These are phyloP conservation scores for Aspergillus latus DNA, from an alignment of 2,329 filamentous ascomycete species.

Conservation along the genomic window DNA sequence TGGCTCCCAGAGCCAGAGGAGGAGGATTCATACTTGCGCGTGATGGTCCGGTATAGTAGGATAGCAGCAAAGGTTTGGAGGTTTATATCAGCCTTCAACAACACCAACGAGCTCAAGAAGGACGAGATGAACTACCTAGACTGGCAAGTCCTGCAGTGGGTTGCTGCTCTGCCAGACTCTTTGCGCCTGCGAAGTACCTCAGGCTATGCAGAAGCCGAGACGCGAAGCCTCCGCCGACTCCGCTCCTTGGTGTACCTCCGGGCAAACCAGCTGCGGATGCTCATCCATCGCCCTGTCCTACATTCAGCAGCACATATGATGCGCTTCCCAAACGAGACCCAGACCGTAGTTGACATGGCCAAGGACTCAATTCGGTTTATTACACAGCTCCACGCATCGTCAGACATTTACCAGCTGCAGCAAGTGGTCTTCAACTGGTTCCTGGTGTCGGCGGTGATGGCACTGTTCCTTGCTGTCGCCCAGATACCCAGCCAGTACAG, in stretches of 20 bases:
- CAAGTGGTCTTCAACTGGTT: slow-evolving; percentile 67
- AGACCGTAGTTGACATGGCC: slow-evolving; percentile 63
- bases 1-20: slow-evolving; percentile 70
- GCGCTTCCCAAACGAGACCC: slow-evolving; percentile 69
- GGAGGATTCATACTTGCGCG: slow-evolving; percentile 68
- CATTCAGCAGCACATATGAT: slow-evolving; percentile 74
- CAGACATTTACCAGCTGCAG: slow-evolving; percentile 61
- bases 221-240: slow-evolving; percentile 68
- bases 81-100: slow-evolving; percentile 70
- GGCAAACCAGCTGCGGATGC: slow-evolving; percentile 85
- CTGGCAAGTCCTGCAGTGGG: slow-evolving; percentile 81
- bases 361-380: slow-evolving; percentile 64
- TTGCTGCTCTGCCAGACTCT: slow-evolving; percentile 65
- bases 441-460: slow-evolving; percentile 61
- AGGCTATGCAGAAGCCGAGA: slow-evolving; percentile 32
- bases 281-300: slow-evolving; percentile 81
- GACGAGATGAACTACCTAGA: slow-evolving; percentile 79
- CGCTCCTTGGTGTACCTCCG: slow-evolving; percentile 81
- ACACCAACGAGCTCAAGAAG: slow-evolving; percentile 63
- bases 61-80: slow-evolving; percentile 84
- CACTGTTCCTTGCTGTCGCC: slow-evolving; percentile 62
- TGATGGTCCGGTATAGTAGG: slow-evolving; percentile 81
- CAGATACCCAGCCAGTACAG: slow-evolving; percentile 62
- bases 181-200: slow-evolving; percentile 61
- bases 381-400: slow-evolving; percentile 59